These are phyloP conservation scores for Xerocomellus intermedius DNA, from an alignment of 768 basidiomycete genomes.

Conservation along the genomic window DNA sequence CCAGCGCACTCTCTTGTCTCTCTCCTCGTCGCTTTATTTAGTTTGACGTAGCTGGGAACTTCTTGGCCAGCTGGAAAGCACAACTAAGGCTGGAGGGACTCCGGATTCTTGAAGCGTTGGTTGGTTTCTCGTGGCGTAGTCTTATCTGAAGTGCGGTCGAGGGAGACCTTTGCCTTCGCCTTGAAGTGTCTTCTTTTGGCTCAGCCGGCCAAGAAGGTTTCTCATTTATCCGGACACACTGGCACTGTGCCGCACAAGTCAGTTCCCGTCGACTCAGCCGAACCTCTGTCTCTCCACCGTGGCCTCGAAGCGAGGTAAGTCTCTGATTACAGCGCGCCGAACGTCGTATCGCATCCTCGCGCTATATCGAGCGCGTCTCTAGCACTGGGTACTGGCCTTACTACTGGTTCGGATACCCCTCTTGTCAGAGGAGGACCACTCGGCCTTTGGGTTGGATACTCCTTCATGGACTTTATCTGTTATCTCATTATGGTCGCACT, in stretches of 20 bases:
- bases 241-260: not conserved
- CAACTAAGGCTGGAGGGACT: not conserved
- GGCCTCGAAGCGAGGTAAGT: conserved; percentile 52
- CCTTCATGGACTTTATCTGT: conserved; percentile 50
- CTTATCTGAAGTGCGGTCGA: not conserved
- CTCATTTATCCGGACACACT: not conserved
- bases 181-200: not conserved
- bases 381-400: conserved; percentile 55
- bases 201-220: not conserved
- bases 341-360: not conserved
- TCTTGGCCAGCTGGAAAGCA: not conserved
- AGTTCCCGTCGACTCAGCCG: conserved; percentile 36
- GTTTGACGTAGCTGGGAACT: not conserved
- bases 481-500: conserved; percentile 58
- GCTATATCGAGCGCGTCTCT: not conserved
- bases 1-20: not conserved
- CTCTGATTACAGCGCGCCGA: conserved; percentile 50
- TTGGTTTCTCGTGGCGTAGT: not conserved
- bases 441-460: conserved; percentile 40
- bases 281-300: conserved; percentile 45
- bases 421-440: conserved; percentile 54
- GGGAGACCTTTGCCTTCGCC: not conserved
- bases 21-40: conserved; percentile 1
- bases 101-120: not conserved
- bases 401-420: conserved; percentile 60